Conservation (phyloP, 2,329 filamentous ascomycete genomes). For the Botryotinia narcissicola region DNA sequence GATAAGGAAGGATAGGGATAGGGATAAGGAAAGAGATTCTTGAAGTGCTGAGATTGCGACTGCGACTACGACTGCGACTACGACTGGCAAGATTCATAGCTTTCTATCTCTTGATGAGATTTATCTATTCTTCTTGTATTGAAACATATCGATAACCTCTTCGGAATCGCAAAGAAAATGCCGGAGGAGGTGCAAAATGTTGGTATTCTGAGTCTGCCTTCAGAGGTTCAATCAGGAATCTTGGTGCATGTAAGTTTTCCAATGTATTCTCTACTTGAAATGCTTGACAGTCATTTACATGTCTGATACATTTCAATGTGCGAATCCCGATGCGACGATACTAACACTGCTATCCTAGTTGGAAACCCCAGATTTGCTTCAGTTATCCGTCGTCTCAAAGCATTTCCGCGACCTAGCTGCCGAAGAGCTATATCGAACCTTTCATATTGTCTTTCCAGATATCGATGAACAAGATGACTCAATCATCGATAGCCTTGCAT, state of each 20-base stretch:
- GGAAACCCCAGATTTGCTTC: slow-evolving; percentile 52
- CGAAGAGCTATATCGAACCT: slow-evolving; percentile 56
- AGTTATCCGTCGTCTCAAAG: slow-evolving; percentile 56
- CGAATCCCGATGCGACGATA: not conserved
- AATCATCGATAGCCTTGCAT: slow-evolving; percentile 56
- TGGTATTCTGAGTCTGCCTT: not conserved
- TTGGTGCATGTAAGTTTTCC: not conserved
- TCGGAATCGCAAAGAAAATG: not conserved
- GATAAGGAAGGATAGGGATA: not conserved
- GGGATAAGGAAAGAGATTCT: not conserved
- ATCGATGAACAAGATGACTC: slow-evolving; percentile 54
- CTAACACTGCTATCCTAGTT: slow-evolving; percentile 42
- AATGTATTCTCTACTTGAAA: not conserved
- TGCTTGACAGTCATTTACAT: not conserved
- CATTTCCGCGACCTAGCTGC: slow-evolving; percentile 58
- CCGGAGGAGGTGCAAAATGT: too few species aligned
- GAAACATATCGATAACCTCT: not conserved
- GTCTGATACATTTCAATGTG: not conserved
- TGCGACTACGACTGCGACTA: not conserved
- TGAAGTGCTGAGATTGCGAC: not conserved
- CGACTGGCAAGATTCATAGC: not conserved
- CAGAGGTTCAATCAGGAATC: not conserved
- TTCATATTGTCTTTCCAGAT: slow-evolving; percentile 61
- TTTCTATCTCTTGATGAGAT: not conserved
- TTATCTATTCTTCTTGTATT: not conserved